Evolutionary conservation across 148 eudicot species (phyloP).

Genomic region (Bassia scoparia): DNA sequence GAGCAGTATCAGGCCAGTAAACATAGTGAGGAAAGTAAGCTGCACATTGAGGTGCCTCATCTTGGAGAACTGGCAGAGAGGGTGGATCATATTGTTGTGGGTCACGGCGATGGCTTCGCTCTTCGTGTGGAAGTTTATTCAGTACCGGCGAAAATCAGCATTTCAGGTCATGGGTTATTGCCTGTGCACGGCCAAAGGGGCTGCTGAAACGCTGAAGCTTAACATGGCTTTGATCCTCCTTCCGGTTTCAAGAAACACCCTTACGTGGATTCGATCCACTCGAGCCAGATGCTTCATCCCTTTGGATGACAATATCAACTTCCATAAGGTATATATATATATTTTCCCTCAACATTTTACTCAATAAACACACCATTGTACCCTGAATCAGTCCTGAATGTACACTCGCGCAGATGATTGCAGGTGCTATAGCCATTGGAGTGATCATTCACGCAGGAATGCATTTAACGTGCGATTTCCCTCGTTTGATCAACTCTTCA

Average conservation of each 20-base stretch:
- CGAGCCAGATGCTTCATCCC: constrained; percentile 60
- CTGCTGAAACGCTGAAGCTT: constrained; percentile 87
- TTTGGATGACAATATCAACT: constrained; percentile 84
- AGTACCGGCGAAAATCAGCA: constrained; percentile 59
- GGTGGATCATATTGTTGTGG: constrained; percentile 77
- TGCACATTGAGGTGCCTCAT: constrained; percentile 51
- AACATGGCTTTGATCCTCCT: constrained; percentile 93
- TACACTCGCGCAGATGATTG: constrained; percentile 51
- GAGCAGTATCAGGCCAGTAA: constrained; percentile 36
- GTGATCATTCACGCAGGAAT: constrained; percentile 63
- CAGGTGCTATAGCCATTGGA: constrained; percentile 67
- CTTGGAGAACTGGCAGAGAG: constrained; percentile 81
- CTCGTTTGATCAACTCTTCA: constrained; percentile 54
- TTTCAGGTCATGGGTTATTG: constrained; percentile 92
- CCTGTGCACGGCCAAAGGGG: constrained; percentile 87
- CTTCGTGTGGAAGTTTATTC: constrained; percentile 78
- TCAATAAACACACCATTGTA: too few species aligned
- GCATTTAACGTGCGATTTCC: constrained; percentile 87
- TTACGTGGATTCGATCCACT: constrained; percentile 83
- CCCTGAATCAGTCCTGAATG: neutral
- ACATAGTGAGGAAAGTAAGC: constrained; percentile 41
- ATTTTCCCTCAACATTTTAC: too few species aligned
- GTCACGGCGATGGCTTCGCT: constrained; percentile 51
- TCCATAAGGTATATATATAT: constrained; percentile 82
- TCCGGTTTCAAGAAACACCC: constrained; percentile 77